Base-by-base conservation (phyloP, 805 yeast genomes). In the Tetrapisispora nanseiensis region DNA sequence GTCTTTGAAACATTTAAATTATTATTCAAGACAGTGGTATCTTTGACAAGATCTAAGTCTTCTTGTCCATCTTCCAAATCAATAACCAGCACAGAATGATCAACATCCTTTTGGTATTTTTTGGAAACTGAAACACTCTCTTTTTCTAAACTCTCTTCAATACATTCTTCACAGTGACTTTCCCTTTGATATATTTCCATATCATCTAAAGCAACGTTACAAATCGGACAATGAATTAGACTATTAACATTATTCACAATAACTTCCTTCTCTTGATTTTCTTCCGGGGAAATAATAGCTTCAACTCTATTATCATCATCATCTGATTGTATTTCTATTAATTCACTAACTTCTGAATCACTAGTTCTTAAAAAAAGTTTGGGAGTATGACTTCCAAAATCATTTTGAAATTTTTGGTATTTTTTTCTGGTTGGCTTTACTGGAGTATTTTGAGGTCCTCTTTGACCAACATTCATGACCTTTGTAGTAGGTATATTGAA, bases 141-240 rank as follows among this genome's bases (percentile, higher is more conserved):
- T 5, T 22, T 22, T 6, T 22, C 10, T 33, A 35, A 16, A 11
- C 22, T 35, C 15, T 13, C 18, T 15, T 31, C 61, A 3, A 75
- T 54, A 49, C 86, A 80, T 26, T 63, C 59, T 43, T 76, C 78
- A 15, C 79, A 82, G 52, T 80, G 86, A 3, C 63, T 56, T 8
- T 67, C 69, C 32, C 82, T 60, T 22, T 65, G 68, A 26, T 65
- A 65, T 6, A 77, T 45, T 3, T 62, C 52, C 16, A 73, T 57
- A 1, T 44, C 44, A 2, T 70, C 61, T 19, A 80, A 47, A 33
- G 67, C 56, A 2, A 61, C 40, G 6, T 46, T 42, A 49, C 86
- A 80, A 1, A 79, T 56, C 0, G 85, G 86, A 51, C 86, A 80
- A 2, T 15, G 40, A 15, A 35, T 23, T 6, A 13, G 11, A 16